Percentiles rank a stretch among this genome's conserved stretches.
These are phyloP conservation scores for Alternaria brassicae DNA, from an alignment of 2,329 filamentous ascomycete species.

Conservation along the genomic window DNA sequence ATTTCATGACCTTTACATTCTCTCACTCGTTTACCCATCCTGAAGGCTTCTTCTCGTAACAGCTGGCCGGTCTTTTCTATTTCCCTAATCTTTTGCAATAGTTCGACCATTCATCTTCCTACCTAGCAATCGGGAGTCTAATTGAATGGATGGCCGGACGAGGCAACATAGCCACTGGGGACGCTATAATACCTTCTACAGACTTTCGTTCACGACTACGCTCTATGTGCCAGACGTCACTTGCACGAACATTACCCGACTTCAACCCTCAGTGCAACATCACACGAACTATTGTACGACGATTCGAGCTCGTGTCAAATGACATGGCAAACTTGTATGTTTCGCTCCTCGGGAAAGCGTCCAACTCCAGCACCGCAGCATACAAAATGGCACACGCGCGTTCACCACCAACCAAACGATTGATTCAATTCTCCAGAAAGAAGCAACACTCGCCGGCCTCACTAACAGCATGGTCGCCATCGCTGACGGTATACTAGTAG, in stretches of 20 bases:
- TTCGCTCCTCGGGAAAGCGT: constrained; percentile 47
- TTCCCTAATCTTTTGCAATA: constrained; percentile 21
- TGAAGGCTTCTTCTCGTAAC: constrained; percentile 18
- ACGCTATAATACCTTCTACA: constrained; percentile 38
- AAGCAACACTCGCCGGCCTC: constrained; percentile 35
- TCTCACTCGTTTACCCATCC: constrained; percentile 6
- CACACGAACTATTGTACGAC: constrained; percentile 38
- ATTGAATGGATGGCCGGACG: constrained; percentile 22
- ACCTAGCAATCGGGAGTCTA: constrained; percentile 19
- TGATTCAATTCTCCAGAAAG: constrained; percentile 22
- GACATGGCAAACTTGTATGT: constrained; percentile 50
- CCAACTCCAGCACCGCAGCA: constrained; percentile 44
- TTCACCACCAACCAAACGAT: constrained; percentile 7
- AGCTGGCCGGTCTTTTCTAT: constrained; percentile 19
- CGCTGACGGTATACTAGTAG: constrained; percentile 40
- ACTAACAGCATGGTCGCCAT: constrained; percentile 35
- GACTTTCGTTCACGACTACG: constrained; percentile 33
- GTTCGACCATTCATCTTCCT: constrained; percentile 31
- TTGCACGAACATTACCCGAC: constrained; percentile 32
- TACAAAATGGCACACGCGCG: constrained; percentile 32
- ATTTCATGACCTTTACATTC: neutral
- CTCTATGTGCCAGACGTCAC: constrained; percentile 41
- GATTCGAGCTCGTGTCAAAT: constrained; percentile 49
- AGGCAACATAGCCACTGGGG: constrained; percentile 32
- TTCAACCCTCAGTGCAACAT: constrained; percentile 43